Evolutionary conservation across 108 stramenopile species (phyloP), one percentile per base, ranked within the genome.

Genomic region (Conticribra weissflogii): DNA sequence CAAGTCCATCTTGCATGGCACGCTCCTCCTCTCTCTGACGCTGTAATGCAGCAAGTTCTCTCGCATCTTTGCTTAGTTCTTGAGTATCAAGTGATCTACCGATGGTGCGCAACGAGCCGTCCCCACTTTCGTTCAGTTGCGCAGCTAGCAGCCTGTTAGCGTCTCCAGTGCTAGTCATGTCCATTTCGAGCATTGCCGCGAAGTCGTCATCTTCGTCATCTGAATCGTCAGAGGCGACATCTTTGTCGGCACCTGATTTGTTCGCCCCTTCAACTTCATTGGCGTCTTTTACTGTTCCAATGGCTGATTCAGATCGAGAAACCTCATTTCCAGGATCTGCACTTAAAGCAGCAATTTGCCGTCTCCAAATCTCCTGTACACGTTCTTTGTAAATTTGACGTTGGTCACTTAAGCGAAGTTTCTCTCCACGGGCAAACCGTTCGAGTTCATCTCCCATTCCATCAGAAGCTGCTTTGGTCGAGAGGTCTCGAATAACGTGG

Each of bases 401-500:
- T 71, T 96, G 92, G 41, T 96, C 92, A 33, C 88, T 86, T 17
- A 93, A 77, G 30, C 93, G 89, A 59, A 93, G 54, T 58, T 92
- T 96, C 59, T 96, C 95, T 24, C 92, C 90, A 67, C 95, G 84
- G 59, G 95, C 95, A 79, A 93, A 96, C 9, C 89, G 72, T 66
- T 88, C 91, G 48, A 91, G 65, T 5, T 90, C 94, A 66, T 90
- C 90, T 9, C 89, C 91, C 68, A 96, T 84, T 34, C 92, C 92
- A 68, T 96, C 95, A 51, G 84, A 87, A 0, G 90, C 92, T 50
- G 88, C 89, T 78, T 89, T 93, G n/a, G 95, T 93, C 2, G 90
- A 92, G 0, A 96, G 60, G 72, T 96, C 95, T 44, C 92, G 88
- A 66, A 96, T 93, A 31, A 90, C 86, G 64, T 96, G 95, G 8